phyloP scores from a whole-genome alignment of 805 yeast species.

The Wickerhamomyces xylosicus region DNA sequence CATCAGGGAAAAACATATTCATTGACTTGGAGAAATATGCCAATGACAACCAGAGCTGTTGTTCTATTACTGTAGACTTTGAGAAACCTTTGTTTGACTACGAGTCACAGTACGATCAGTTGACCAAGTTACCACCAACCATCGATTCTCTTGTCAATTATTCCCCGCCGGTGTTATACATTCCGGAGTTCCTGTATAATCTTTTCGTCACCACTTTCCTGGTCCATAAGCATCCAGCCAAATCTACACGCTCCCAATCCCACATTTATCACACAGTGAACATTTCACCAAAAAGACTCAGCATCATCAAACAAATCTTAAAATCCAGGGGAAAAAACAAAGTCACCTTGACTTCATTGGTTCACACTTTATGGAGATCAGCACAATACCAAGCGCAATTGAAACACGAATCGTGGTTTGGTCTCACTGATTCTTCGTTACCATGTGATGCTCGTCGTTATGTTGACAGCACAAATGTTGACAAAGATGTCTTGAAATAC shows the following conservation, averaged over 20 bases:
- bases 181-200: slow-evolving; percentile 6
- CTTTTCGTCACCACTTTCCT: slow-evolving; percentile 2
- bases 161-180: slow-evolving; percentile 9
- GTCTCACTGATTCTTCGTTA: slow-evolving; percentile 9
- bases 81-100: slow-evolving; percentile 7
- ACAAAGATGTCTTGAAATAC: slow-evolving; percentile 7
- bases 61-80: neutral
- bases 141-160: slow-evolving; percentile 7
- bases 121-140: slow-evolving; percentile 12
- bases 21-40: slow-evolving; percentile 8
- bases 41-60: neutral
- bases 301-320: neutral
- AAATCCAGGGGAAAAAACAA: neutral
- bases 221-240: neutral
- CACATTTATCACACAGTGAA: slow-evolving; percentile 8
- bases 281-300: slow-evolving; percentile 2
- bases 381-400: slow-evolving; percentile 5
- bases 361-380: slow-evolving; percentile 12
- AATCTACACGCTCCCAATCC: slow-evolving; percentile 3
- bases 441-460: slow-evolving; percentile 15
- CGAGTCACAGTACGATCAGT: slow-evolving; percentile 1
- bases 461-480: slow-evolving; percentile 2
- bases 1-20: slow-evolving; percentile 8
- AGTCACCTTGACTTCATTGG: slow-evolving; percentile 12
- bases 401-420: slow-evolving; percentile 1